phyloP scores from a whole-genome alignment of 1,284 basidiomycete genomes.

The Ganoderma leucocontextum region DNA sequence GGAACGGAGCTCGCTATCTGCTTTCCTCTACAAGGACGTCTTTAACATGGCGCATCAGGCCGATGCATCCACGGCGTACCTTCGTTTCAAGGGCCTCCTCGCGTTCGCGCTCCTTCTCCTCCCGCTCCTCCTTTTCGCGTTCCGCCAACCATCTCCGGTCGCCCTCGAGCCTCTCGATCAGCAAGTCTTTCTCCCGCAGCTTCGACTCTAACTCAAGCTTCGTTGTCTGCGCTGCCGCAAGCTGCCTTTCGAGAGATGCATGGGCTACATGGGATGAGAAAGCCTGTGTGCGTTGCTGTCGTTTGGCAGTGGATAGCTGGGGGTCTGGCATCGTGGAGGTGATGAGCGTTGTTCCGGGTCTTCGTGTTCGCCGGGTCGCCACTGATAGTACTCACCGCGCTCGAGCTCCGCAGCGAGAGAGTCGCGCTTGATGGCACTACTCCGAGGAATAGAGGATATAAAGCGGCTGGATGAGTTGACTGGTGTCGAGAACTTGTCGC shows the following conservation, averaged over 20 bases:
- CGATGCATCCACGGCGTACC: slow-evolving; percentile 46
- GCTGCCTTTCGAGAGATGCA: slow-evolving; percentile 67
- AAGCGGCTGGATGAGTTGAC: slow-evolving; percentile 31
- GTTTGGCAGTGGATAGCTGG: slow-evolving; percentile 65
- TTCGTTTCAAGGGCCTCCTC: slow-evolving; percentile 58
- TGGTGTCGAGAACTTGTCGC: slow-evolving; percentile 42
- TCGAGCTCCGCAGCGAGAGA: slow-evolving; percentile 72
- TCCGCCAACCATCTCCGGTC: slow-evolving; percentile 71
- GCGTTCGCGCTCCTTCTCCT: slow-evolving; percentile 65
- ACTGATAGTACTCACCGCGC: slow-evolving; percentile 52
- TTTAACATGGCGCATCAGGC: background rate
- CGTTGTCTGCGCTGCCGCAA: slow-evolving; percentile 62
- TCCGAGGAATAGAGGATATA: slow-evolving; percentile 33
- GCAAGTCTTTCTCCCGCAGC: slow-evolving; percentile 63
- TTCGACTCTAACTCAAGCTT: slow-evolving; percentile 70
- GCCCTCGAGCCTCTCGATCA: slow-evolving; percentile 66
- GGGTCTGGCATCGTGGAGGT: slow-evolving; percentile 53
- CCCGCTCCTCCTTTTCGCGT: slow-evolving; percentile 63
- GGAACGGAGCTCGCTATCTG: slow-evolving; percentile 55
- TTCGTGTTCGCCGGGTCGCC: slow-evolving; percentile 13
- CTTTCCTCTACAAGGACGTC: slow-evolving; percentile 34
- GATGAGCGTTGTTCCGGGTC: slow-evolving; percentile 21
- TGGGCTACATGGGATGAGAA: slow-evolving; percentile 66
- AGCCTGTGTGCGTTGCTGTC: slow-evolving; percentile 65
- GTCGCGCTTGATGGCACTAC: slow-evolving; percentile 57